Conservation (phyloP, 2,329 filamentous ascomycete species). For the Paraconiothyrium sp. region DNA sequence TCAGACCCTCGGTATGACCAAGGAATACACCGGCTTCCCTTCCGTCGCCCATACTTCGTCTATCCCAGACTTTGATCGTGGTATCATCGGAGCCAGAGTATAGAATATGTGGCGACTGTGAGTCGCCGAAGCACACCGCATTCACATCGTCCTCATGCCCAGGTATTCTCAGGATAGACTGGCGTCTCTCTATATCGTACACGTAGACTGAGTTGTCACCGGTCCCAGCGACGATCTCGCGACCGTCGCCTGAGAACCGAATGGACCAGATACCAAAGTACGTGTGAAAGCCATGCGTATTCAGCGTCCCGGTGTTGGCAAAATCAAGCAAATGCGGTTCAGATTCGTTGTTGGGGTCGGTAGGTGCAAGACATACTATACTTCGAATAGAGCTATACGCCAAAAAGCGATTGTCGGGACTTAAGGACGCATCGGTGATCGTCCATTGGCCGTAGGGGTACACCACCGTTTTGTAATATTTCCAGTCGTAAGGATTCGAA, state of each 20-base stretch:
- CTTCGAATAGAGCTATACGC: slow-evolving; percentile 91
- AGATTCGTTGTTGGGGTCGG: slow-evolving; percentile 81
- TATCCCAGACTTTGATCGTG: slow-evolving; percentile 95
- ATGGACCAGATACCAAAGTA: slow-evolving; percentile 79
- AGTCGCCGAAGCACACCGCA: slow-evolving; percentile 94
- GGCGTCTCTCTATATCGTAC: slow-evolving; percentile 87
- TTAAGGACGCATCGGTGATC: slow-evolving; percentile 90
- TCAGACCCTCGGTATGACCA: slow-evolving; percentile 71
- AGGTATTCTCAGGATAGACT: slow-evolving; percentile 75
- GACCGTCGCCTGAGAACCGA: slow-evolving; percentile 89
- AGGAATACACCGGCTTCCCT: slow-evolving; percentile 72
- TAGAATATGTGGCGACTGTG: slow-evolving; percentile 86
- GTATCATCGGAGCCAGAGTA: slow-evolving; percentile 97
- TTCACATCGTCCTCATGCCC: slow-evolving; percentile 93
- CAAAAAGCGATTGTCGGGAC: slow-evolving; percentile 89
- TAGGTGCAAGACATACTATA: slow-evolving; percentile 84
- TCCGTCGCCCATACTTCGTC: slow-evolving; percentile 72
- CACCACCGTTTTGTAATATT: slow-evolving; percentile 88
- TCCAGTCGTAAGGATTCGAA: slow-evolving; percentile 93
- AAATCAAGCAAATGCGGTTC: slow-evolving; percentile 85
- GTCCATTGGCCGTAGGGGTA: slow-evolving; percentile 95
- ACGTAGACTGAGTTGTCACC: slow-evolving; percentile 82
- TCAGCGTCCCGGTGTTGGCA: slow-evolving; percentile 57
- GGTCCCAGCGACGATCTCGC: slow-evolving; percentile 90
- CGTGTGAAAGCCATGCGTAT: slow-evolving; percentile 49